These are phyloP conservation scores for Chaetomium tenue DNA, from an alignment of 495 filamentous ascomycete species.

Conservation along the genomic window DNA sequence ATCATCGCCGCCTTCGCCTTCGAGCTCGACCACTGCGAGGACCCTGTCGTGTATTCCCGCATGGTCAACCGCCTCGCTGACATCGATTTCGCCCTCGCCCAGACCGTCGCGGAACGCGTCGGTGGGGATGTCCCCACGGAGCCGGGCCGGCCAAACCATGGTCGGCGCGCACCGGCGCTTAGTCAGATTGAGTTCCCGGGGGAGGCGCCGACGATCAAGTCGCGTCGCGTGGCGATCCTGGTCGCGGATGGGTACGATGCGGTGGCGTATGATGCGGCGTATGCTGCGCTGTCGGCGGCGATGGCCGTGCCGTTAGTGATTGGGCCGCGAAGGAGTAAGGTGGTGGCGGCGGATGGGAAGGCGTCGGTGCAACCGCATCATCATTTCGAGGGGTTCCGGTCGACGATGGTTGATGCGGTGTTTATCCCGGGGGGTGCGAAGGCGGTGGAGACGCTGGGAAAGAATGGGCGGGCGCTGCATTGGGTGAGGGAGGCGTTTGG, in stretches of 20 bases:
- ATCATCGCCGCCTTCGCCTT: constrained; percentile 69
- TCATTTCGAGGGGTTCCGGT: constrained; percentile 77
- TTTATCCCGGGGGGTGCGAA: constrained; percentile 76
- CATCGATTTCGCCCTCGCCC: constrained; percentile 68
- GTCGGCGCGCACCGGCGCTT: constrained; percentile 60
- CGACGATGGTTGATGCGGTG: constrained; percentile 80
- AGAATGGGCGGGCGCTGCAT: constrained; percentile 75
- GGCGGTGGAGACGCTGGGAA: constrained; percentile 56
- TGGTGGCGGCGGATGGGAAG: constrained; percentile 58
- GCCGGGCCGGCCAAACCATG: constrained; percentile 57
- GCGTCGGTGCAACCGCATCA: constrained; percentile 69
- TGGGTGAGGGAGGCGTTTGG: constrained; percentile 85
- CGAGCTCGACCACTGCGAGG: constrained; percentile 88
- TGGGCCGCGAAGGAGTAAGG: constrained; percentile 57
- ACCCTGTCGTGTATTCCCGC: constrained; percentile 73
- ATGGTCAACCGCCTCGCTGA: constrained; percentile 68
- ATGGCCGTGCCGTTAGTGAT: constrained; percentile 72
- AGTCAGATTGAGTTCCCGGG: constrained; percentile 69
- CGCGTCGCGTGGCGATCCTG: constrained; percentile 72
- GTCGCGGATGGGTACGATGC: constrained; percentile 79
- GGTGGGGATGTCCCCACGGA: constrained; percentile 62
- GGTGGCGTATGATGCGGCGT: constrained; percentile 61
- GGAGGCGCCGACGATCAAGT: constrained; percentile 61
- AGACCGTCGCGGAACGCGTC: constrained; percentile 62
- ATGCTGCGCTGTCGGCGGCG: constrained; percentile 58